phyloP scores from a whole-genome alignment of 805 yeast species.

The Teunomyces panamensis region DNA sequence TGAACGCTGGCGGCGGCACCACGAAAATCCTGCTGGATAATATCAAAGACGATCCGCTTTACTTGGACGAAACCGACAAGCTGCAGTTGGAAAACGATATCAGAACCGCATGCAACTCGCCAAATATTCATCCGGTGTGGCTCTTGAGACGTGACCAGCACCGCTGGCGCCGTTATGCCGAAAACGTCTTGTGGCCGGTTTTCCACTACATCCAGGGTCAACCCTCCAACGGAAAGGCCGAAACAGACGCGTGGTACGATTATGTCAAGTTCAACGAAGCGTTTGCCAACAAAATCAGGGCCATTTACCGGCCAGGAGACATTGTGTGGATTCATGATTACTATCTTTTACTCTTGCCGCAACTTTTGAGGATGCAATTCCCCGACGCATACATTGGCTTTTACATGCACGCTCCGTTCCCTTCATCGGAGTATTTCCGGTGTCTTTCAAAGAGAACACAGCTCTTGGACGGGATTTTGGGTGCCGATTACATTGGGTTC shows the following conservation, averaged over 20 bases:
- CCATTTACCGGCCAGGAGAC: slow-evolving; percentile 82
- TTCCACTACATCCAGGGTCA: slow-evolving; percentile 88
- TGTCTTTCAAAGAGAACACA: slow-evolving; percentile 81
- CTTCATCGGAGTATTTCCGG: slow-evolving; percentile 89
- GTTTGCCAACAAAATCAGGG: slow-evolving; percentile 73
- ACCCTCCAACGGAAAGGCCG: slow-evolving; percentile 64
- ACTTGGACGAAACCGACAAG: slow-evolving; percentile 56
- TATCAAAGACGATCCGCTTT: slow-evolving; percentile 55
- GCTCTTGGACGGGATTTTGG: slow-evolving; percentile 86
- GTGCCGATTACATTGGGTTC: slow-evolving; percentile 82
- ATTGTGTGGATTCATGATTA: slow-evolving; percentile 92
- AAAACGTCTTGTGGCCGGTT: slow-evolving; percentile 88
- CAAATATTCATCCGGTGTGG: slow-evolving; percentile 84
- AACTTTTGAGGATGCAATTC: slow-evolving; percentile 71
- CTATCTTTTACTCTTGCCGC: slow-evolving; percentile 78
- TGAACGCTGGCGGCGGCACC: slow-evolving; percentile 22
- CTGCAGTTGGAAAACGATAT: slow-evolving; percentile 46
- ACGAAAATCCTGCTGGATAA: slow-evolving; percentile 20
- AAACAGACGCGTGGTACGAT: slow-evolving; percentile 76
- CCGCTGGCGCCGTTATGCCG: slow-evolving; percentile 89
- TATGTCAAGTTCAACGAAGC: slow-evolving; percentile 90
- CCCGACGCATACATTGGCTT: slow-evolving; percentile 75
- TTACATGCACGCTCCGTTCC: slow-evolving; percentile 89
- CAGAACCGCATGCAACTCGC: slow-evolving; percentile 42
- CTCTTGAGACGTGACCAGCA: slow-evolving; percentile 71